Percentiles rank a stretch among this genome's conserved stretches.
phyloP scores from a whole-genome alignment of 1,284 basidiomycete species.

The Marasmius sp. region DNA sequence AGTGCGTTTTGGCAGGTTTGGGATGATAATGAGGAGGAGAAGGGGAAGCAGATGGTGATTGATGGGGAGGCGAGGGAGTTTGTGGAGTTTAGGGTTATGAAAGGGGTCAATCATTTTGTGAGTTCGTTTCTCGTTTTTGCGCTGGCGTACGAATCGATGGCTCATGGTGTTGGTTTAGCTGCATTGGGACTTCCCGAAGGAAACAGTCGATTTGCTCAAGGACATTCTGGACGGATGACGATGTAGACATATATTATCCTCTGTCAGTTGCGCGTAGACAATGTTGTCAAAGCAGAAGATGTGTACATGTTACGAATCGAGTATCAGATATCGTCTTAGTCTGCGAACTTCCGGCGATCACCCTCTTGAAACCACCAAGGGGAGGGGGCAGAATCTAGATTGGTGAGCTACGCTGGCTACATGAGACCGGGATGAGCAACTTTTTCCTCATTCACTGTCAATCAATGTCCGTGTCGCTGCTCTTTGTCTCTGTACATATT shows the following conservation, averaged over 20 bases:
- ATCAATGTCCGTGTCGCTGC: too few relatives aligned
- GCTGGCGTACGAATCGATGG: too few relatives aligned
- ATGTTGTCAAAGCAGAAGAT: background rate
- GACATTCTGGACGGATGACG: background rate
- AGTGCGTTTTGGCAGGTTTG: background rate
- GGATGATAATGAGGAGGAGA: background rate
- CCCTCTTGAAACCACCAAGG: too few relatives aligned
- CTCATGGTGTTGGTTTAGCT: background rate
- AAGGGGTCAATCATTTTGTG: conserved; percentile 11
- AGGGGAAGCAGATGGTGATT: background rate
- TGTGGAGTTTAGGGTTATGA: background rate
- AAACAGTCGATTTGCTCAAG: background rate
- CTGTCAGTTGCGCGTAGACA: background rate
- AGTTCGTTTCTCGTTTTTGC: background rate
- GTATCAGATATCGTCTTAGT: background rate
- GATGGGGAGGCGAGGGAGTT: background rate
- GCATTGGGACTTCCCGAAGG: background rate
- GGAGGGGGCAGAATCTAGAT: too few relatives aligned
- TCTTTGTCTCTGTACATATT: too few relatives aligned
- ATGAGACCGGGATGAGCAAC: too few relatives aligned
- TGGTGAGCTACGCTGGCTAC: too few relatives aligned
- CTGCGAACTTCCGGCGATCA: too few relatives aligned
- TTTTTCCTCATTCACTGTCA: too few relatives aligned
- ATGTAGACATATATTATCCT: background rate
- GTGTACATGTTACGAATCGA: background rate